These are phyloP conservation scores for Cicer pinnatifidum DNA, from an alignment of 306 rosid species.

Conservation along the genomic window DNA sequence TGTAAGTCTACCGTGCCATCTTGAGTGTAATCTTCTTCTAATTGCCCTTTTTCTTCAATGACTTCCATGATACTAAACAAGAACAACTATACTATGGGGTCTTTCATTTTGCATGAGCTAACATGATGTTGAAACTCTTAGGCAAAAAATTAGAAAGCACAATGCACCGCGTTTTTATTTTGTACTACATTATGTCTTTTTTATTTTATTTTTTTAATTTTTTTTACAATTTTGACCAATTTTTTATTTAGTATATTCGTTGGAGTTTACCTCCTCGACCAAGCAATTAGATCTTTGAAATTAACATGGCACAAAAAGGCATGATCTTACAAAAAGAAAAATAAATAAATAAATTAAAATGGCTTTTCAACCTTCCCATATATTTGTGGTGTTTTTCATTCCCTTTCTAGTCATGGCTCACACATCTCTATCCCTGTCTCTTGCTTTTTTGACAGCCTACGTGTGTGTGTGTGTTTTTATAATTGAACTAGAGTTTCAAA, in stretches of 20 bases:
- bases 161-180: neutral
- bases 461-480: neutral
- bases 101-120: neutral
- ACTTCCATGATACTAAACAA: conserved; percentile 34
- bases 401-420: neutral
- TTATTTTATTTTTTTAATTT: neutral
- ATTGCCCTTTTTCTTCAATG: conserved; percentile 43
- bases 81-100: neutral
- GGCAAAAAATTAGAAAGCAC: neutral
- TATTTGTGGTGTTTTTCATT: neutral
- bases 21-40: conserved; percentile 46
- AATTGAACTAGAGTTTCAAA: neutral
- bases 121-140: neutral
- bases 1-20: conserved; percentile 50
- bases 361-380: conserved; percentile 1
- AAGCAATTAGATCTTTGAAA: conserved; percentile 4
- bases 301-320: conserved; percentile 4
- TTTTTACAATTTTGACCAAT: neutral
- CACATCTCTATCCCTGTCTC: neutral
- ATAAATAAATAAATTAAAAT: neutral
- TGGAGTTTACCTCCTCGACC: neutral
- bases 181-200: neutral
- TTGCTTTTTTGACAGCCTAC: neutral
- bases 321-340: neutral
- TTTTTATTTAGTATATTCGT: neutral